Evolutionary conservation across 768 basidiomycete species (phyloP), one percentile per base, ranked within the genome.

Genomic region (Phlebiopsis gigantea): DNA sequence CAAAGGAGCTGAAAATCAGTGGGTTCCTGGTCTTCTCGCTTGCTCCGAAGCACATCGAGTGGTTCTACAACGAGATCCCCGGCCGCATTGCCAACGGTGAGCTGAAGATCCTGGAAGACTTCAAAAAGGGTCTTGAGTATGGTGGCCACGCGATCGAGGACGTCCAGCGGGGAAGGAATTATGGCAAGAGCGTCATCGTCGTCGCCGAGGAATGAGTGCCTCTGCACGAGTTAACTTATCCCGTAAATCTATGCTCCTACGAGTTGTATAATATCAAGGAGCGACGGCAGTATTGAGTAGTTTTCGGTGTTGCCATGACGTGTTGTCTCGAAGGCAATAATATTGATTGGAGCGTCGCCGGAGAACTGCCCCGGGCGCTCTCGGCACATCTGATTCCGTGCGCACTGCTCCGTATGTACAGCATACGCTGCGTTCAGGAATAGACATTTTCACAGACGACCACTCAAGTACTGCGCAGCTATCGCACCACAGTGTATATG

Each of bases 41-140:
- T 26, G 45, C 58, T 2, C 51, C 39, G 9, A 64, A 68, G 58
- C 64, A 73, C 59, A 54, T 43, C 14, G 65, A 58, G n/a, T 44
- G 60, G 52, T 75, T 74, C 57, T 68, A 68, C 56, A 12, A 55
- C 30, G 68, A 67, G 56, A 57, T 71, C 41, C 69, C 70, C 4
- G 25, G 29, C 12, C 49, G 64, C 15, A 59, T 73, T 48, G 70
- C 70, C 21, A 28, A 59, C 50, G 71, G 74, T 39, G 54, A 72
- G 62, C 65, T 77, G 64, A 69, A 73, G 63, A 68, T 72, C 61
- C 56, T 64, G 55, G 70, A 77, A 62, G 58, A 74, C 58, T 47
- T 65, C 45, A 61, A 61, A 52, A 53, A 62, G 48, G 70, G 75
- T 9, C 62, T 77, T 12, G 65, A 72, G 55, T 58, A 66, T 30